These are phyloP conservation scores for Plenodomus lindquistii DNA, from an alignment of 2,329 filamentous ascomycete species.

Conservation along the genomic window DNA sequence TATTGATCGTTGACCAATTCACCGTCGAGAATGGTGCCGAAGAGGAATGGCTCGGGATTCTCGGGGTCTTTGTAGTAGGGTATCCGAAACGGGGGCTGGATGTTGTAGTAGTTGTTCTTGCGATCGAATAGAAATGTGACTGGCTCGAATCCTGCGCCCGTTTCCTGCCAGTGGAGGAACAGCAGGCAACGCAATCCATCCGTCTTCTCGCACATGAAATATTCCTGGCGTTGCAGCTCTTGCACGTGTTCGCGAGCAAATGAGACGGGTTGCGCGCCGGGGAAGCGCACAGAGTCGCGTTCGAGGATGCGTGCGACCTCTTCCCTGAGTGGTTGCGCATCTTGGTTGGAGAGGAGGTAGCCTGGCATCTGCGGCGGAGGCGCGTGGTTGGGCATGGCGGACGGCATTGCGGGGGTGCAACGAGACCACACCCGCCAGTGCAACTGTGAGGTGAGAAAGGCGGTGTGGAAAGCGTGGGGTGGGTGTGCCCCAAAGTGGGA, in stretches of 20 bases:
- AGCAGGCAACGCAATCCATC: slow-evolving; percentile 96
- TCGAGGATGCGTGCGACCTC: slow-evolving; percentile 78
- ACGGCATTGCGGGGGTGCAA: slow-evolving; percentile 20
- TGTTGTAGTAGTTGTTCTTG: slow-evolving; percentile 94
- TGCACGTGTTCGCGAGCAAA: slow-evolving; percentile 80
- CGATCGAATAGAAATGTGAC: slow-evolving; percentile 94
- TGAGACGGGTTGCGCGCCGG: slow-evolving; percentile 91
- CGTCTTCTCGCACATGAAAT: slow-evolving; percentile 98
- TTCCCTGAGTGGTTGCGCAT: slow-evolving; percentile 60
- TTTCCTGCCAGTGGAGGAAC: slow-evolving; percentile 74
- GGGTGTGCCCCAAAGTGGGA: background rate
- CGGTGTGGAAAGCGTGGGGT: background rate
- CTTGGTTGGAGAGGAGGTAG: slow-evolving; percentile 23
- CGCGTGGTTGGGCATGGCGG: slow-evolving; percentile 19
- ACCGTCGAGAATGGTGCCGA: slow-evolving; percentile 83
- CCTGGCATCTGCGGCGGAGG: slow-evolving; percentile 44
- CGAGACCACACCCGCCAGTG: background rate
- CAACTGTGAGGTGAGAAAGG: background rate
- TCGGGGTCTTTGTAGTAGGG: slow-evolving; percentile 66
- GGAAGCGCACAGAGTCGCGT: slow-evolving; percentile 70
- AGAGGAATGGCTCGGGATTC: slow-evolving; percentile 68
- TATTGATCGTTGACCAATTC: slow-evolving; percentile 88
- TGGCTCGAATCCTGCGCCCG: slow-evolving; percentile 23
- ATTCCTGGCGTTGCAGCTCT: slow-evolving; percentile 83
- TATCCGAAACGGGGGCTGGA: slow-evolving; percentile 76